Base-by-base conservation (phyloP, 2,329 filamentous ascomycete species). In the Cordyceps cateniannulata region DNA sequence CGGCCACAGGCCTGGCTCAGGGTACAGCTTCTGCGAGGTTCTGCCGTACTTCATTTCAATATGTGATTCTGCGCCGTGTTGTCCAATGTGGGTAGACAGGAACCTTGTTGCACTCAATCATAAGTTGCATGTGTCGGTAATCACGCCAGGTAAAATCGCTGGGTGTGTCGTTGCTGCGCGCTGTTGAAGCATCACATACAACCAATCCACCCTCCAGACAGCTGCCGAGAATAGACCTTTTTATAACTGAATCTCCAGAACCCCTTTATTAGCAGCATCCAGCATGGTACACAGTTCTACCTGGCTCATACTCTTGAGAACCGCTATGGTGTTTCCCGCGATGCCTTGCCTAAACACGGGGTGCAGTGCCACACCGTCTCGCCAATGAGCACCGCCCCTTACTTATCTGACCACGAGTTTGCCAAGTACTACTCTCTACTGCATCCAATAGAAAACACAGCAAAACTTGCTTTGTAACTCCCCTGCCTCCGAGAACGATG, bases 261-360 rank as follows among this genome's bases (percentile, higher is more conserved):
- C 7, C 16, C 14, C 38, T 5, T 35, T 12, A 35, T 2, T 6
- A 22, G 10, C n/a, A n/a, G 16, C 25, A 32, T 32, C n/a, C 10
- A 18, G 18, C 25, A 50, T 16, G 56, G 7, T 44, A 8, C 12
- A n/a, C 3, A n/a, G 1, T 32, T 35, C 35, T 44, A 14, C 32
- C 35, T 27, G 12, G 4, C 32, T 5, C 25, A 16, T 2, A 38
- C 35, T 49, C 47, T 10, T 32, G 56, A 51, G 56, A 51, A 59
- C 56, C 56, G 47, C 47, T 59, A 51, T 59, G 56, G 56, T 51
- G 47, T 35, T 59, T 42, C 9, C 25, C 38, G n/a, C 12, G 35
- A 51, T 32, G 10, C 6, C 12, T 29, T 49, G 45, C 4, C 20
- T 4, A 29, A 9, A 4, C 5, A 22, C 18, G 6, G 6, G 50